phyloP scores from a whole-genome alignment of 306 rosid species.

The Bauhinia variegata region DNA sequence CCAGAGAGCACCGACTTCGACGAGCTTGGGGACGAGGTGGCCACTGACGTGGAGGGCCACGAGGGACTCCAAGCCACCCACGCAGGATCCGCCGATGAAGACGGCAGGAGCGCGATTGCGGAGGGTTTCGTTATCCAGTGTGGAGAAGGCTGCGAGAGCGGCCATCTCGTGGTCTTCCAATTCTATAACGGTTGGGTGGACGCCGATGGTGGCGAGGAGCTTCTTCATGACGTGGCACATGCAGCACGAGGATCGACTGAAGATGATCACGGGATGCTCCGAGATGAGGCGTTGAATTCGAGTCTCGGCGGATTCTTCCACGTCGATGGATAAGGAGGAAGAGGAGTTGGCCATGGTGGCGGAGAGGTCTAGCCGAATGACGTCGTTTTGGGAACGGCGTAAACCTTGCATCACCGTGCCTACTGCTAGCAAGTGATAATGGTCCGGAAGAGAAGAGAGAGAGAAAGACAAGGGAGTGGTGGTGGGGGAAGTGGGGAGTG shows the following conservation, averaged over 20 bases:
- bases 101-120: constrained; percentile 58
- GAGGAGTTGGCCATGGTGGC: constrained; percentile 22
- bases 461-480: neutral
- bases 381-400: constrained; percentile 67
- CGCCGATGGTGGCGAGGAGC: constrained; percentile 85
- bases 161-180: constrained; percentile 87
- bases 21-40: constrained; percentile 87
- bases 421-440: too few relatives aligned
- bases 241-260: constrained; percentile 87
- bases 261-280: constrained; percentile 90
- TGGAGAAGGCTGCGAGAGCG: constrained; percentile 52
- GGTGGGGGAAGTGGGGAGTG: neutral
- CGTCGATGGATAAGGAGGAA: constrained; percentile 77
- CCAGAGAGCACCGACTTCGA: constrained; percentile 87
- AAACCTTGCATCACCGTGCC: constrained; percentile 84
- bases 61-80: constrained; percentile 92
- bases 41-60: constrained; percentile 96
- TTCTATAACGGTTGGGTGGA: constrained; percentile 94
- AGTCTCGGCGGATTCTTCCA: constrained; percentile 74
- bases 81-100: constrained; percentile 76
- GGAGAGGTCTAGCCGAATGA: constrained; percentile 60
- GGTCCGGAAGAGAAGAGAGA: neutral
- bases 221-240: constrained; percentile 99
- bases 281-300: constrained; percentile 88
- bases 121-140: constrained; percentile 20